These are phyloP conservation scores for Fraxinus sp. DNA, from an alignment of 305 asterid genomes.

Conservation along the genomic window DNA sequence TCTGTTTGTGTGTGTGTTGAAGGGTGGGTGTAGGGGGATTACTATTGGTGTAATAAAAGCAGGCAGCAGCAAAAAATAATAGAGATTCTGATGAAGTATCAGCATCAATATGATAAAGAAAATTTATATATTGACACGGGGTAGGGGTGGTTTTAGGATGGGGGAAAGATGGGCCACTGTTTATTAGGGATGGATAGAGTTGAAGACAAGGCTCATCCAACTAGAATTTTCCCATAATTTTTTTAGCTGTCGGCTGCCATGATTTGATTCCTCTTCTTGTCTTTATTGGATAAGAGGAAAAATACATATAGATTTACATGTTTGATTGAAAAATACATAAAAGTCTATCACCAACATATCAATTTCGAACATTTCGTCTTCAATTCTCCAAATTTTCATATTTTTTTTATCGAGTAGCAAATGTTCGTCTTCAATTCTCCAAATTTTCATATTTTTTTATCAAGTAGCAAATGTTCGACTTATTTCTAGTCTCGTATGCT, in stretches of 20 bases:
- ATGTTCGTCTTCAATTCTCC: no score
- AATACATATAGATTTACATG: background rate
- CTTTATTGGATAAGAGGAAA: slow-evolving; percentile 37
- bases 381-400: no score
- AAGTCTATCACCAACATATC: no score
- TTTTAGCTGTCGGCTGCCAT: slow-evolving; percentile 39
- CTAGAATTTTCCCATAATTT: slow-evolving; percentile 41
- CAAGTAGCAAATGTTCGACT: background rate
- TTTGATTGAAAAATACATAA: no score
- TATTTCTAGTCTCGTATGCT: background rate
- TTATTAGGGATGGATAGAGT: slow-evolving; percentile 53
- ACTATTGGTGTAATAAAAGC: slow-evolving; percentile 43
- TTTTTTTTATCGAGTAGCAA: no score
- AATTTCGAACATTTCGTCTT: no score
- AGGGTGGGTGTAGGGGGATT: background rate
- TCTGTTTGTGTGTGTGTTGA: background rate
- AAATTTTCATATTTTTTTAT: no score
- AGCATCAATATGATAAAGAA: slow-evolving; percentile 32
- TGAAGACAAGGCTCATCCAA: slow-evolving; percentile 45
- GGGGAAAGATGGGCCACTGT: slow-evolving; percentile 47
- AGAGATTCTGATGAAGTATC: slow-evolving; percentile 39
- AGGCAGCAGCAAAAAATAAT: slow-evolving; percentile 36
- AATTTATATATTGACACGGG: background rate
- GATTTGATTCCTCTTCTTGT: slow-evolving; percentile 43
- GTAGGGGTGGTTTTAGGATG: slow-evolving; percentile 21